These are phyloP conservation scores for Carallia pectinifolia DNA, from an alignment of 345 rosid species.

Conservation along the genomic window DNA sequence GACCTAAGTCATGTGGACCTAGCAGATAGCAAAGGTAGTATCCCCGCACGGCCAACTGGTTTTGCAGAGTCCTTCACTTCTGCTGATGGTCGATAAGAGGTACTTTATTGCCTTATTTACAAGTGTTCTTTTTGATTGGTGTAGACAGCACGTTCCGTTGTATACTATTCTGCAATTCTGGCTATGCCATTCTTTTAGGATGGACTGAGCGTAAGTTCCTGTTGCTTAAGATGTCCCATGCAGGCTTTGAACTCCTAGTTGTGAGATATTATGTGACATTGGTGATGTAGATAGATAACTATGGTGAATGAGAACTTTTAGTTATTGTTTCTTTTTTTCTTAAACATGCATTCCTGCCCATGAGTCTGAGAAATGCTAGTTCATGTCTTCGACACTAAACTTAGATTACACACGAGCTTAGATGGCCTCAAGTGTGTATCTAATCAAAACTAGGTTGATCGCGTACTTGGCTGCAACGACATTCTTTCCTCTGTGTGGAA, in stretches of 20 bases:
- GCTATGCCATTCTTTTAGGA: constrained; percentile 7
- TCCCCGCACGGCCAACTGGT: constrained; percentile 66
- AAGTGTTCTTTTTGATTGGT: constrained; percentile 13
- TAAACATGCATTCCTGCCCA: neutral
- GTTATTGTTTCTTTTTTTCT: neutral
- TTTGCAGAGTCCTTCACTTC: constrained; percentile 76
- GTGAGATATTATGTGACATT: constrained; percentile 18
- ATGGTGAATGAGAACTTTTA: constrained; percentile 16
- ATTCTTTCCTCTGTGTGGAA: no score
- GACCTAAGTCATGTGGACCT: constrained; percentile 51
- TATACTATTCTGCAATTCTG: constrained; percentile 13
- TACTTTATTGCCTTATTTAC: neutral
- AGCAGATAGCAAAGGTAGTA: constrained; percentile 67
- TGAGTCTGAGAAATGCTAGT: neutral
- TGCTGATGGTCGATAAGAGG: constrained; percentile 56
- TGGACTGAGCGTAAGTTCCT: neutral
- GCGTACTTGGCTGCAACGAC: neutral
- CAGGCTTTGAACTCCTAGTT: constrained; percentile 18
- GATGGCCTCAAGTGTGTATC: neutral
- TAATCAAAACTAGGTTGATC: neutral
- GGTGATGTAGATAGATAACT: constrained; percentile 39
- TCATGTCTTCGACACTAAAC: no score
- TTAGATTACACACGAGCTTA: neutral
- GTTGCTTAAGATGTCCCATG: constrained; percentile 9
- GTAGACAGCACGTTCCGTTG: constrained; percentile 31